Base-by-base conservation (phyloP, 2,329 filamentous ascomycete species). In the Neofusicoccum cordaticola region DNA sequence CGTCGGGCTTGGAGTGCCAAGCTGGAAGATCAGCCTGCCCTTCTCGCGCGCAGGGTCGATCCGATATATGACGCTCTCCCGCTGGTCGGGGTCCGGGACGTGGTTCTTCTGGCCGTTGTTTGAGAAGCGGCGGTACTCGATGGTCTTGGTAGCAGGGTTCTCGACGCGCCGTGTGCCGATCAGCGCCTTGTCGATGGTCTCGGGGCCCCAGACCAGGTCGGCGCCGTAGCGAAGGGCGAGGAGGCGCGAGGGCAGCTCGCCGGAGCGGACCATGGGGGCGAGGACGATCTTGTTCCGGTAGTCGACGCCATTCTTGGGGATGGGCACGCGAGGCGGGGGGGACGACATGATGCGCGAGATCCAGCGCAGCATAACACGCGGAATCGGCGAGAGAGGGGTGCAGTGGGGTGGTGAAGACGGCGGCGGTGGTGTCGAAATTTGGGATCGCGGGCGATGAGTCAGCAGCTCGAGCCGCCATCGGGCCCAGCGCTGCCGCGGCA, bases 201-300 rank as follows among this genome's bases (percentile, higher is more conserved):
- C 95, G 35, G 95, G 95, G 91, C 90, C 94, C 94, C 95, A 99
- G 69, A 99, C 95, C 15, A 99, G 84, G 78, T 99, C 95, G 61
- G 95, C 95, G 69, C 95, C 95, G 77, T 99, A 98, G 74, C 96
- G 91, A 67, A 99, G 86, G 37, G 95, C 92, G 48, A 96, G 80
- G 31, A 99, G 85, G 65, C 95, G 89, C 44, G 92, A 95, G 2
- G 95, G 94, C 66, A 97, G 82, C 82, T 99, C 95, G 74, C 95
- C 95, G n/a, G 92, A 96, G 70, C 95, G 90, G 65, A 97, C 94
- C 95, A 99, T 99, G 45, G 95, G 95, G 67, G 95, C 95, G 68
- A 99, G 89, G 50, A 98, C 95, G 69, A 98, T 81, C 79, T 96
- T 97, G 79, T 91, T 90, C 71, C 94, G 87, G 79, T 97, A 98